These are phyloP conservation scores for Ogataea nitratoaversa DNA, from an alignment of 805 yeast species.

Conservation along the genomic window DNA sequence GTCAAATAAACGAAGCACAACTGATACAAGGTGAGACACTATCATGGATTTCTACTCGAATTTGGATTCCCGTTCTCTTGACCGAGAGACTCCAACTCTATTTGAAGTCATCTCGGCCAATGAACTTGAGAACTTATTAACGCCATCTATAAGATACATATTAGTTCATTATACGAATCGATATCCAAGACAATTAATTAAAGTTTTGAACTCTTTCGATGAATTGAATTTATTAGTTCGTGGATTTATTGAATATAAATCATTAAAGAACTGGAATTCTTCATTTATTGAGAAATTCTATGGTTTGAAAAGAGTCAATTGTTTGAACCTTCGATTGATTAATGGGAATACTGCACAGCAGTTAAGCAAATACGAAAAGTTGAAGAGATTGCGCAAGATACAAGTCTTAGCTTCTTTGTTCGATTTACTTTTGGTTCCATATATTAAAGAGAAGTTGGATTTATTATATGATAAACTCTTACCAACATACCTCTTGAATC, in stretches of 20 bases:
- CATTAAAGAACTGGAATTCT: constrained; percentile 70
- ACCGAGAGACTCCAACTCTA: constrained; percentile 74
- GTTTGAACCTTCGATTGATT: constrained; percentile 9
- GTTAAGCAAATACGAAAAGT: constrained; percentile 36
- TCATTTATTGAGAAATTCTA: constrained; percentile 90
- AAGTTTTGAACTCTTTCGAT: constrained; percentile 66
- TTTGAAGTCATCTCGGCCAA: constrained; percentile 82
- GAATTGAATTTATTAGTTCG: constrained; percentile 63
- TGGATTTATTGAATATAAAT: constrained; percentile 66
- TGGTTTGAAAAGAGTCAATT: constrained; percentile 67
- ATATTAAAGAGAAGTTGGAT: constrained; percentile 65
- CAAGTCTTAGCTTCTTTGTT: constrained; percentile 56
- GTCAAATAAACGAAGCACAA: too few species aligned
- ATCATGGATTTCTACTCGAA: constrained; percentile 77
- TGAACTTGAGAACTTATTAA: constrained; percentile 70
- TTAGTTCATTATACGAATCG: constrained; percentile 75
- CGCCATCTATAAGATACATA: constrained; percentile 79
- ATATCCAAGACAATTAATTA: constrained; percentile 65
- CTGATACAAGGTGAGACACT: not conserved
- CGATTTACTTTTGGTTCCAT: constrained; percentile 63
- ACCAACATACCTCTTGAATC: constrained; percentile 54
- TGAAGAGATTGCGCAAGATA: constrained; percentile 45
- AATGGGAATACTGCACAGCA: constrained; percentile 6
- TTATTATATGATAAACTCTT: constrained; percentile 56
- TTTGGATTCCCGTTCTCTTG: constrained; percentile 70